Percentiles rank a stretch among this genome's conserved stretches.
Conservation (phyloP, 2,329 filamentous ascomycete species). For the Colletotrichum sublineola region DNA sequence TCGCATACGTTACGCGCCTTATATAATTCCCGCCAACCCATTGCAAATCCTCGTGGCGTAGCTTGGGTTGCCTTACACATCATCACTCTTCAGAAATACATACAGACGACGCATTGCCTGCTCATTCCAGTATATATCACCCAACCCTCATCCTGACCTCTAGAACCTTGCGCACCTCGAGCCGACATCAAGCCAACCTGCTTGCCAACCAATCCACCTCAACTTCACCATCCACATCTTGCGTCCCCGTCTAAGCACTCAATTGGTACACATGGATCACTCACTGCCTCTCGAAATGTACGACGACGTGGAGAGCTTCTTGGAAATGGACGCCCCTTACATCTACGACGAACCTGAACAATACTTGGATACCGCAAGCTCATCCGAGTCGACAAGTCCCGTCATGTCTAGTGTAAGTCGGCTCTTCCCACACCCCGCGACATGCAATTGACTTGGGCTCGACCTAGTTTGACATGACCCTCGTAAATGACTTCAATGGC, state of each 20-base stretch:
- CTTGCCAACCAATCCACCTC: not conserved
- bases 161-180: not conserved
- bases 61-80: slow-evolving; percentile 39
- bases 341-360: slow-evolving; percentile 41
- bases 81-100: slow-evolving; percentile 34
- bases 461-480: slow-evolving; percentile 43
- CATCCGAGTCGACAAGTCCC: slow-evolving; percentile 43
- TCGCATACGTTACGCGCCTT: slow-evolving; percentile 34
- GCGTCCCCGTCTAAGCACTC: not conserved
- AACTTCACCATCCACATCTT: not conserved
- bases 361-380: slow-evolving; percentile 40
- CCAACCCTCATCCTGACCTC: slow-evolving; percentile 7
- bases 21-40: slow-evolving; percentile 36
- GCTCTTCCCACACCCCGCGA: not conserved
- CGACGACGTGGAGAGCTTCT: slow-evolving; percentile 42
- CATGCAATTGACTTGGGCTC: slow-evolving; percentile 6
- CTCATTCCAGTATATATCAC: slow-evolving; percentile 23
- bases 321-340: slow-evolving; percentile 43
- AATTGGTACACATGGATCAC: slow-evolving; percentile 32
- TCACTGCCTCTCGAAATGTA: slow-evolving; percentile 40
- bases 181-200: slow-evolving; percentile 13
- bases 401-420: slow-evolving; percentile 42
- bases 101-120: slow-evolving; percentile 3
- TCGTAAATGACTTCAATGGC: slow-evolving; percentile 46
- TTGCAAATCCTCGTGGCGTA: slow-evolving; percentile 37